phyloP scores from a whole-genome alignment of 441 rosid genomes.

The Gossypium lobatum region DNA sequence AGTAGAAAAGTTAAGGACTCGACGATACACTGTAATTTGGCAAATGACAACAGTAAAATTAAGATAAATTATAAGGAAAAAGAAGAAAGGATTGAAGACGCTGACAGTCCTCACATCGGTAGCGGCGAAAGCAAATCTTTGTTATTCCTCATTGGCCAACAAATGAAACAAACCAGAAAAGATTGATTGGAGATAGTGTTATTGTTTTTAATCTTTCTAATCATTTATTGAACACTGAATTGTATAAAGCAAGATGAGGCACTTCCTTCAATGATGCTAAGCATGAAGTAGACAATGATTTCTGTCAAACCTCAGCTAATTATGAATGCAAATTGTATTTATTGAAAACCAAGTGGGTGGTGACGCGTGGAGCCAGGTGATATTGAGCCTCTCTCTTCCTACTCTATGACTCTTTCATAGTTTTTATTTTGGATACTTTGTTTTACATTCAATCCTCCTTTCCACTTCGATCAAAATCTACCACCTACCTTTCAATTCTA shows the following conservation, averaged over 20 bases:
- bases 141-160: background rate
- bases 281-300: constrained; percentile 4
- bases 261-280: constrained; percentile 4
- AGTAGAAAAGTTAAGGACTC: background rate
- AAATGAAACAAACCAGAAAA: background rate
- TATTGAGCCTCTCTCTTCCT: background rate
- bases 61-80: background rate
- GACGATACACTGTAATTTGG: background rate
- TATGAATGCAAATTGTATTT: background rate
- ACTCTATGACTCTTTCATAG: background rate
- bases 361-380: background rate
- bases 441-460: background rate
- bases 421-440: background rate
- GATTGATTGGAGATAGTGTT: background rate
- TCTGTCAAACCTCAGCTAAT: background rate
- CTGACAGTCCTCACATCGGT: no score
- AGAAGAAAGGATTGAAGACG: background rate
- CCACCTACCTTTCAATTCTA: background rate
- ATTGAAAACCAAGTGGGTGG: background rate
- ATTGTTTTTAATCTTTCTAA: background rate
- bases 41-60: background rate
- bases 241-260: background rate
- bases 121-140: background rate
- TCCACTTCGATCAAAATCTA: background rate
- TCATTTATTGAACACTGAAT: background rate